A percentile compares a stretch with the other conserved stretches of the same genome.
Evolutionary conservation across 306 rosid species (phyloP).

Genomic region (Casuarina equisetifolia): DNA sequence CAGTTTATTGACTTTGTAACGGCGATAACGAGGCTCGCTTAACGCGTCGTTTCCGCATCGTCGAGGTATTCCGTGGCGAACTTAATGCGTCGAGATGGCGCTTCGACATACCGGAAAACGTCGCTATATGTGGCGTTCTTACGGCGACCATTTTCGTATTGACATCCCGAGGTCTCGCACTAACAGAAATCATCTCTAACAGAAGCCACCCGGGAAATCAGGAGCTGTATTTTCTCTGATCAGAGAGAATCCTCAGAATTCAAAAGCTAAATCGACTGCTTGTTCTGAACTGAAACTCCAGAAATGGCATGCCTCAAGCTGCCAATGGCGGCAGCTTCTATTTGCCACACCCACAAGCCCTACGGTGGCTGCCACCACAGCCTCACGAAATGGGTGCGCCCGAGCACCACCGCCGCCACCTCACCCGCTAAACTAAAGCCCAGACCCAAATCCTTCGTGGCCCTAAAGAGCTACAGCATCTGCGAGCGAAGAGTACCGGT

Average conservation of each 20-base stretch:
- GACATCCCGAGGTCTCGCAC: background rate
- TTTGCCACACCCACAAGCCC: slow-evolving; percentile 21
- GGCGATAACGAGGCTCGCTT: no score
- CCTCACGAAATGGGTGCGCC: slow-evolving; percentile 2
- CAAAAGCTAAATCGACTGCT: background rate
- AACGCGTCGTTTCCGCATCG: background rate
- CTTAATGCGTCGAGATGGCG: background rate
- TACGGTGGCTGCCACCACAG: background rate
- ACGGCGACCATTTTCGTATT: background rate
- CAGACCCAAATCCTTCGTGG: slow-evolving; percentile 13
- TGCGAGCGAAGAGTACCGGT: slow-evolving; percentile 1
- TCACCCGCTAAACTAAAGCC: slow-evolving; percentile 1
- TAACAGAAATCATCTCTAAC: background rate
- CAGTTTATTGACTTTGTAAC: no score
- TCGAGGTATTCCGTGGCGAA: background rate
- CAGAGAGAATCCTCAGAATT: background rate
- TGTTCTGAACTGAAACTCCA: background rate
- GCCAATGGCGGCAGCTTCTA: slow-evolving; percentile 27
- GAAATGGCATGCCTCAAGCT: slow-evolving; percentile 25
- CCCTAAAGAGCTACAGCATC: slow-evolving; percentile 15
- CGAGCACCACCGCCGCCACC: slow-evolving; percentile 4
- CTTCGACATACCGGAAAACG: background rate
- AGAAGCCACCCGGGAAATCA: background rate
- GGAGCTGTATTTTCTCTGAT: background rate
- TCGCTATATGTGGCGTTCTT: background rate